These are phyloP conservation scores for Apophysomyces ossiformis DNA, from an alignment of 371 early-diverging fungal species.

Conservation along the genomic window DNA sequence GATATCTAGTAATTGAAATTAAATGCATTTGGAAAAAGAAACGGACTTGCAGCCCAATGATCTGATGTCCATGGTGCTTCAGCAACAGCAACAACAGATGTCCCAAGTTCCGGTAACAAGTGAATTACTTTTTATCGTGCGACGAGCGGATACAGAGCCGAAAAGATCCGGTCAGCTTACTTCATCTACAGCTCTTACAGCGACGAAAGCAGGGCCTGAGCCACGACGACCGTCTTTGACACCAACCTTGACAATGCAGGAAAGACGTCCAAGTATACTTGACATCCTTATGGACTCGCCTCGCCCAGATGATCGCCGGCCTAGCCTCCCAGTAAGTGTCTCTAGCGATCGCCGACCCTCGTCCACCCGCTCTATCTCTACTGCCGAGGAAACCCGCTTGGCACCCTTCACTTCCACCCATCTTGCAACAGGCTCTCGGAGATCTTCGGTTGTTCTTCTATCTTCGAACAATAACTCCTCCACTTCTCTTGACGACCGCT, in stretches of 20 bases:
- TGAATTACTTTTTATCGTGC: constrained; percentile 16
- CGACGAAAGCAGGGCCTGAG: background rate
- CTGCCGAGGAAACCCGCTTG: background rate
- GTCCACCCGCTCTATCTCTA: background rate
- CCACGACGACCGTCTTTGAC: constrained; percentile 8
- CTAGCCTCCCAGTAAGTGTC: background rate
- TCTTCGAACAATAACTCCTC: background rate
- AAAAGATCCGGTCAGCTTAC: background rate
- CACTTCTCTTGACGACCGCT: background rate
- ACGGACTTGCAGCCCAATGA: constrained; percentile 2
- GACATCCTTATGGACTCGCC: constrained; percentile 22
- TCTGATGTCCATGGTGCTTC: constrained; percentile 1
- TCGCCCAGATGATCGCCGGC: constrained; percentile 1
- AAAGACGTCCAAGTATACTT: constrained; percentile 22
- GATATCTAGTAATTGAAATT: background rate
- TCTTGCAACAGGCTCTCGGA: background rate
- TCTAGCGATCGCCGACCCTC: background rate
- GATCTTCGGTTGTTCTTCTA: background rate
- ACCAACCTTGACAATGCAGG: background rate
- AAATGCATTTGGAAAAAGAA: background rate
- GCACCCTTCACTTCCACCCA: background rate
- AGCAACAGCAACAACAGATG: constrained; percentile 1
- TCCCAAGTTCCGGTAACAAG: constrained; percentile 4
- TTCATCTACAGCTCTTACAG: background rate
- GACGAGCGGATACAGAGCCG: background rate